Percentiles rank a stretch among this genome's conserved stretches.
These are phyloP conservation scores for Citrus cavaleriei DNA, from an alignment of 345 rosid genomes.

Conservation along the genomic window DNA sequence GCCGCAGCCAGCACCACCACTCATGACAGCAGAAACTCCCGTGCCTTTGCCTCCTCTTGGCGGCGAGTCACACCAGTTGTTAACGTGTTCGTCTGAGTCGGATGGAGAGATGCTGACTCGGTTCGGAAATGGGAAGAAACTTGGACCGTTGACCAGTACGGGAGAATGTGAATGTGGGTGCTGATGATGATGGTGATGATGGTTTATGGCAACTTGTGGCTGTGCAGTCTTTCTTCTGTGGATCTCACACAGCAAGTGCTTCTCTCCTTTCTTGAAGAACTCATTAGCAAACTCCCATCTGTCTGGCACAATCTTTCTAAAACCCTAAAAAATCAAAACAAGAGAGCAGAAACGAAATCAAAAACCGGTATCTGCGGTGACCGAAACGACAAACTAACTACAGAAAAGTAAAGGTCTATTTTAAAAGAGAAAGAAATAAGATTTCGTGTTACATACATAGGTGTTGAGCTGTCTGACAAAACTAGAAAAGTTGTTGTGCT, in stretches of 20 bases:
- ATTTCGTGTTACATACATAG: slow-evolving; percentile 41
- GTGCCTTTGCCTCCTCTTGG: slow-evolving; percentile 23
- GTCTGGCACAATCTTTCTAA: slow-evolving; percentile 96
- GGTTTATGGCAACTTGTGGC: slow-evolving; percentile 47
- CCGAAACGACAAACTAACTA: background rate
- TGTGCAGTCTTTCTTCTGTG: slow-evolving; percentile 84
- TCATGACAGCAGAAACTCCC: slow-evolving; percentile 9
- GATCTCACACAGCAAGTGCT: slow-evolving; percentile 91
- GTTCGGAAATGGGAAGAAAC: slow-evolving; percentile 54
- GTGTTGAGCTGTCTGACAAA: slow-evolving; percentile 98
- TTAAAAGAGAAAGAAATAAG: background rate
- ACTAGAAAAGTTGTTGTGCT: slow-evolving; percentile 97
- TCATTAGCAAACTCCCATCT: slow-evolving; percentile 98
- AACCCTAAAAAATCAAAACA: slow-evolving; percentile 50
- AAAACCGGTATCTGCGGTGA: slow-evolving; percentile 1
- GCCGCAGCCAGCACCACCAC: background rate
- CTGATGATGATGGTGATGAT: slow-evolving; percentile 40
- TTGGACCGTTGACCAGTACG: slow-evolving; percentile 28
- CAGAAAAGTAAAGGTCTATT: background rate
- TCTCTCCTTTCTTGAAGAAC: slow-evolving; percentile 87
- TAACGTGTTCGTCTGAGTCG: slow-evolving; percentile 52
- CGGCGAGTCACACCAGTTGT: slow-evolving; percentile 63
- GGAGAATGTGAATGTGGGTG: slow-evolving; percentile 36
- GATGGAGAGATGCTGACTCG: slow-evolving; percentile 53
- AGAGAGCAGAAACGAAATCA: slow-evolving; percentile 8